Evolutionary conservation across 2,329 filamentous ascomycete genomes (phyloP), one percentile per base, ranked within the genome.

Genomic region (Plenodomus lindquistii): DNA sequence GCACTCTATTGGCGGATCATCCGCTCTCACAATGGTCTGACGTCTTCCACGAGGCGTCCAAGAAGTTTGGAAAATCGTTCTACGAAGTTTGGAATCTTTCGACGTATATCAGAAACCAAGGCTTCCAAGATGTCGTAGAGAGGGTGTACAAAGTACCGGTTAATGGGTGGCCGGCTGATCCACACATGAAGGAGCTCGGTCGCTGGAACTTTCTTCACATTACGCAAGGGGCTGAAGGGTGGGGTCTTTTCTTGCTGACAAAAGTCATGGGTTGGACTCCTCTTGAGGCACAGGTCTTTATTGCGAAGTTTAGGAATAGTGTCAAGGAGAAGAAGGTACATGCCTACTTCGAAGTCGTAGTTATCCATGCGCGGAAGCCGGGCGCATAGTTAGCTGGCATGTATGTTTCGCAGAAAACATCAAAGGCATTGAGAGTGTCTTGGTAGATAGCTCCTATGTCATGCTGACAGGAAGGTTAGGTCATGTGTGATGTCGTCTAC

Each of bases 231-330:
- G 59, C 63, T 1, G 61, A 66, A 50, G 59, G 69, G 18, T 62
- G 60, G 67, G 56, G 60, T 36, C 37, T 69, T 45, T 58, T 65
- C 48, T 39, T 69, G 46, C 39, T 62, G 54, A 66, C 62, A 3
- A 51, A 59, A 16, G 59, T 66, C 29, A 64, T 67, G 67, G 54
- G 57, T 0, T 67, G 62, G 75, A 69, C 56, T 38, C 63, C 72
- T 20, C 69, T 74, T 24, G 75, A 78, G 54, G 74, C 78, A 2
- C 72, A 77, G 46, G 60, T 77, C 3, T 74, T 79, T 43, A 62
- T 72, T 47, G 64, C 64, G 6, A 65, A 63, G 52, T 66, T 67
- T 10, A 54, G 58, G 20, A 55, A 57, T n/a, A 69, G 70, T 2
- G 41, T 71, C 16, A 65, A 63, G 48, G 62, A 62, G 39, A 64